Conservation (phyloP, 768 basidiomycete species). For the Macrolepiota fuliginosa region DNA sequence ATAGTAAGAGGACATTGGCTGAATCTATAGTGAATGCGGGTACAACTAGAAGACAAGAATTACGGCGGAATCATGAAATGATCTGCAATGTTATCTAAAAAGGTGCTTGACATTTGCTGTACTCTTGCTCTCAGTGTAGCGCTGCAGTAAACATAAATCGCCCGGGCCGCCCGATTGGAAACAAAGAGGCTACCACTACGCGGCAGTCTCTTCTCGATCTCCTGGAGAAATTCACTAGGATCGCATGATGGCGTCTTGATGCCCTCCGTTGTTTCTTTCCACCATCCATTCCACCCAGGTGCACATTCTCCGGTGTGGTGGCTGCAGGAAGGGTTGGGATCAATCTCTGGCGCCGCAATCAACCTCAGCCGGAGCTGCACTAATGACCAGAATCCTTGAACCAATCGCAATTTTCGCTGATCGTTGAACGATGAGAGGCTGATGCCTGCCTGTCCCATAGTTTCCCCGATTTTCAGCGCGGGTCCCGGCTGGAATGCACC, state of each 20-base stretch:
- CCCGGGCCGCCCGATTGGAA: no score
- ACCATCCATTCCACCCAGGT: background rate
- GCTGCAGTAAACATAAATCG: background rate
- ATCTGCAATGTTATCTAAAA: background rate
- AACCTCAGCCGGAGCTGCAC: background rate
- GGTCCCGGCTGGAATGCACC: background rate
- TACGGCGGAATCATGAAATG: background rate
- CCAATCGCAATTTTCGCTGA: background rate
- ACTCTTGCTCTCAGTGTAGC: background rate
- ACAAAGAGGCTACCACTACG: background rate
- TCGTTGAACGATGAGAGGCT: background rate
- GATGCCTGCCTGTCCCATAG: background rate
- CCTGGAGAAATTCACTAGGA: background rate
- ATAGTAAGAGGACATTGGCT: no score
- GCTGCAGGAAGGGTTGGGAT: background rate
- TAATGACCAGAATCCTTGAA: background rate
- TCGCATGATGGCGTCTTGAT: background rate
- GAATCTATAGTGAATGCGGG: background rate
- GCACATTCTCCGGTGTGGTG: background rate
- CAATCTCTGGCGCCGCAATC: background rate
- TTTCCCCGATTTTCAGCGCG: background rate
- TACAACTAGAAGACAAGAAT: background rate
- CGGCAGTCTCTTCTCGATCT: background rate
- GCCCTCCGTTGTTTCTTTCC: background rate
- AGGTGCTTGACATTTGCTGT: background rate